These are phyloP conservation scores for Stephanodiscus minutulus DNA, from an alignment of 108 stramenopile genomes.

Conservation along the genomic window DNA sequence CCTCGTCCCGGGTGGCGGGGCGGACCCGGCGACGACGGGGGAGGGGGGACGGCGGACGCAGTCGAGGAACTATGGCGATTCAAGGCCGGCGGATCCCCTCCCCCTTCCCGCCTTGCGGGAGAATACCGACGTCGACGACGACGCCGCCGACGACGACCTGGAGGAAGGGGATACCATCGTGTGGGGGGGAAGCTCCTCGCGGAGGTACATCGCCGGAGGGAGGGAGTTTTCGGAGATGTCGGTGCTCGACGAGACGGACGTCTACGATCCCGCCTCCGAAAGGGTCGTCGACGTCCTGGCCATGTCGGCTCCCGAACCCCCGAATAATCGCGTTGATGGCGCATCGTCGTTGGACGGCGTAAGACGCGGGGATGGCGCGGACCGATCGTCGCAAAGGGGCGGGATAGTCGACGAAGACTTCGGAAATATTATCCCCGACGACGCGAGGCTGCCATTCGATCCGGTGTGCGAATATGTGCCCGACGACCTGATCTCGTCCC, in stretches of 20 bases:
- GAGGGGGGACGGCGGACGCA: neutral
- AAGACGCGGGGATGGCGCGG: too few species aligned
- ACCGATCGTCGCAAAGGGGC: too few species aligned
- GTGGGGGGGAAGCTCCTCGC: constrained; percentile 12
- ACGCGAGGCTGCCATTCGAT: constrained; percentile 32
- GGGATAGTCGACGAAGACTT: neutral
- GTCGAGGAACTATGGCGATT: neutral
- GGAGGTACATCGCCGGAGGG: neutral
- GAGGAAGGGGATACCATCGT: constrained; percentile 29
- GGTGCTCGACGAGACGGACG: constrained; percentile 53
- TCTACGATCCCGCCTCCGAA: constrained; percentile 43
- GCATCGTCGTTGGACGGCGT: too few species aligned
- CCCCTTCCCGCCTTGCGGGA: constrained; percentile 5
- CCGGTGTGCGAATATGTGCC: constrained; percentile 77
- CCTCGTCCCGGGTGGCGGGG: constrained; percentile 24
- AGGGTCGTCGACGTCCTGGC: constrained; percentile 37
- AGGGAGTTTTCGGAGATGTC: constrained; percentile 28
- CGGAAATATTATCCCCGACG: neutral
- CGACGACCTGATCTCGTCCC: constrained; percentile 61
- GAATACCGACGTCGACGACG: neutral
- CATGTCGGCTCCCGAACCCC: constrained; percentile 16
- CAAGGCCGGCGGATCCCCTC: neutral
- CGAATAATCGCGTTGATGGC: neutral
- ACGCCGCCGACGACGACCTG: constrained; percentile 28
- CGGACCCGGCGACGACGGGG: neutral